Percentiles rank a stretch among this genome's conserved stretches.
Conservation (phyloP, 2,329 filamentous ascomycete species). For the Lasiodiplodia sp. region DNA sequence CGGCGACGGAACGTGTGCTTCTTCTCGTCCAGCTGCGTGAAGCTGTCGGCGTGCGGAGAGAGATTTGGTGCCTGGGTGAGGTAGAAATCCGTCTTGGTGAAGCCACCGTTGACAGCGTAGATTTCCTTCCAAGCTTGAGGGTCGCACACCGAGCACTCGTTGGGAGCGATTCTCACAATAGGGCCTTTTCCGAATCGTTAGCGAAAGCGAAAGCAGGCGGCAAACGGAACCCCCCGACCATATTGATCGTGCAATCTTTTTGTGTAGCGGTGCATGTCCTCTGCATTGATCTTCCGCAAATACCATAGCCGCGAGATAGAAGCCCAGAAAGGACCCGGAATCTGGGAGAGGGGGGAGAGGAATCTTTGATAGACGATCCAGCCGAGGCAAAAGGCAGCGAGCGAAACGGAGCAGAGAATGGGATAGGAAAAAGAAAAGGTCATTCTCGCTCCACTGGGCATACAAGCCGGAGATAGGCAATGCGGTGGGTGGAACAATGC, state of each 20-base stretch:
- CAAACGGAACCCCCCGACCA: neutral
- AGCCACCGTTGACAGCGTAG: conserved; percentile 34
- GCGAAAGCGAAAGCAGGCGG: neutral
- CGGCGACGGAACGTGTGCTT: conserved; percentile 33
- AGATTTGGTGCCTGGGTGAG: conserved; percentile 34
- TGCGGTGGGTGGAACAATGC: neutral
- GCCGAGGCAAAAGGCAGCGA: conserved; percentile 23
- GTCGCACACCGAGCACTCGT: conserved; percentile 33
- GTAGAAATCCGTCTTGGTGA: conserved; percentile 39
- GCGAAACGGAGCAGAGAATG: conserved; percentile 6
- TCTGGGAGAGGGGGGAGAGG: conserved; percentile 33
- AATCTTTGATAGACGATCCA: conserved; percentile 34
- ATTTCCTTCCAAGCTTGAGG: conserved; percentile 34
- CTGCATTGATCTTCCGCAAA: conserved; percentile 35
- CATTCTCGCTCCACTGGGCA: neutral
- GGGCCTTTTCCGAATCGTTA: neutral
- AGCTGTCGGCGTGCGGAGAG: conserved; percentile 33
- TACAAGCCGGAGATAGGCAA: neutral
- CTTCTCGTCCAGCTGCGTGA: conserved; percentile 35
- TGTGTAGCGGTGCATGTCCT: conserved; percentile 35
- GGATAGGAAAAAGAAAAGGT: neutral
- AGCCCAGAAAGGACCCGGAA: conserved; percentile 38
- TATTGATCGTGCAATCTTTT: conserved; percentile 15
- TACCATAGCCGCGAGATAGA: conserved; percentile 39
- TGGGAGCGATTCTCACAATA: conserved; percentile 23